phyloP scores from a whole-genome alignment of 305 asterid species.

The Rubia occidens region DNA sequence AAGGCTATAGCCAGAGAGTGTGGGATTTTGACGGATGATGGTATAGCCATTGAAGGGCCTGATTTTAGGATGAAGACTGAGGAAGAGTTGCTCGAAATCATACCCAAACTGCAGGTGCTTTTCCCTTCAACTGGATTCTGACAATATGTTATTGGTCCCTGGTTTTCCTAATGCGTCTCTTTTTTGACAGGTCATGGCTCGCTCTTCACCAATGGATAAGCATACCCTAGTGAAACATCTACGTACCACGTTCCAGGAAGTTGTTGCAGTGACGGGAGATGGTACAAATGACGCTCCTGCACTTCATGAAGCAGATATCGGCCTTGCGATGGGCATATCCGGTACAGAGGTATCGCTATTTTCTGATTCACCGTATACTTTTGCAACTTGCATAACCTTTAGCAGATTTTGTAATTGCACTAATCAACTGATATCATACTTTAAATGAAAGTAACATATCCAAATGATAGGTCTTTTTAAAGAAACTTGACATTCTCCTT shows the following conservation, averaged over 20 bases:
- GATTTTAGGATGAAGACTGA: slow-evolving; percentile 64
- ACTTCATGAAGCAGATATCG: slow-evolving; percentile 97
- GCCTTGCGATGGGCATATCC: slow-evolving; percentile 97
- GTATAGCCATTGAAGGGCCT: slow-evolving; percentile 92
- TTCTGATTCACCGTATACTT: not conserved
- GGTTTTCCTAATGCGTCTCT: not conserved
- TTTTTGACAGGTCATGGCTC: slow-evolving; percentile 76
- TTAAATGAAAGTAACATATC: not conserved
- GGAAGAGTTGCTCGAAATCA: slow-evolving; percentile 61
- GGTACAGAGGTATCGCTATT: slow-evolving; percentile 68
- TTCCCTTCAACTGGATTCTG: not conserved
- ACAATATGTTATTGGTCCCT: not conserved
- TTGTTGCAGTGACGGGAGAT: slow-evolving; percentile 97
- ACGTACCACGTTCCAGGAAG: slow-evolving; percentile 76
- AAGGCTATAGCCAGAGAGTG: slow-evolving; percentile 98
- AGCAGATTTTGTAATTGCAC: not conserved
- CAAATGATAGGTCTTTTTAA: not conserved
- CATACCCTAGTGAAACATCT: slow-evolving; percentile 73
- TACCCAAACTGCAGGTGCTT: slow-evolving; percentile 82
- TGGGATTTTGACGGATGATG: slow-evolving; percentile 80
- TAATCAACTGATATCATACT: not conserved
- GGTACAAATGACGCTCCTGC: slow-evolving; percentile 99
- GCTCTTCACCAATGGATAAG: slow-evolving; percentile 97
- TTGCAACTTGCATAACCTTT: not conserved
- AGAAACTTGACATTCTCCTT: slow-evolving; percentile 5